Base-by-base conservation (phyloP, 805 yeast species). In the Candida sonorensis region DNA sequence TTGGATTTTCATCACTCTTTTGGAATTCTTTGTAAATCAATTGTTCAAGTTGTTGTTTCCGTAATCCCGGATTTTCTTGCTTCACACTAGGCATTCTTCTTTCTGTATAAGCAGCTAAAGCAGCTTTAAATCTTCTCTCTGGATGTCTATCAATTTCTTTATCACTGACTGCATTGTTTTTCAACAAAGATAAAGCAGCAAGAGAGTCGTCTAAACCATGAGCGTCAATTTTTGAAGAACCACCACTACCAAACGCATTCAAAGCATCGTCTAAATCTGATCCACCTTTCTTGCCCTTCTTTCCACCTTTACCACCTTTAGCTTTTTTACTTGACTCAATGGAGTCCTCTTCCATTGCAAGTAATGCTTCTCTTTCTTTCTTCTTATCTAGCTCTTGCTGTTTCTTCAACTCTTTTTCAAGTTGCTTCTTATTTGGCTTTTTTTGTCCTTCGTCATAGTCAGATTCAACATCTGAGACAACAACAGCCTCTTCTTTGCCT, bases 101-200 rank as follows among this genome's bases (percentile, higher is more conserved):
- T 40, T 77, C 90, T 47, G 83, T 85, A 49, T 61, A 84, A 1
- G 83, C 85, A 10, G 74, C 67, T 35, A 66, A 65, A 0, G 94
- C 94, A 17, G 90, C 85, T 62, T 83, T 84, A 59, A 79, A 81
- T 51, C 95, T 72, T 59, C 94, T 74, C 63, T 84, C 95, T 8
- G 95, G 94, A 46, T 84, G 95, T 56, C 86, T 76, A 38, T 84
- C 95, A 32, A 84, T 65, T 32, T 76, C 84, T 49, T 77, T 77
- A 39, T 60, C 61, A 26, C 62, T 57, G 20, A 79, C 78, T 32
- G 75, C 81, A 33, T 66, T 72, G 28, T 64, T 71, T 16, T 65
- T 61, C 10, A 87, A 70, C 55, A 84, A 65, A 4, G 83, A 68
- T 50, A 84, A 66, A 4, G 94, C 94, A 33, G 82, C 85, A 40